Evolutionary conservation across 148 eudicot species (phyloP).

Genomic region (Rhododendron williamsianum): DNA sequence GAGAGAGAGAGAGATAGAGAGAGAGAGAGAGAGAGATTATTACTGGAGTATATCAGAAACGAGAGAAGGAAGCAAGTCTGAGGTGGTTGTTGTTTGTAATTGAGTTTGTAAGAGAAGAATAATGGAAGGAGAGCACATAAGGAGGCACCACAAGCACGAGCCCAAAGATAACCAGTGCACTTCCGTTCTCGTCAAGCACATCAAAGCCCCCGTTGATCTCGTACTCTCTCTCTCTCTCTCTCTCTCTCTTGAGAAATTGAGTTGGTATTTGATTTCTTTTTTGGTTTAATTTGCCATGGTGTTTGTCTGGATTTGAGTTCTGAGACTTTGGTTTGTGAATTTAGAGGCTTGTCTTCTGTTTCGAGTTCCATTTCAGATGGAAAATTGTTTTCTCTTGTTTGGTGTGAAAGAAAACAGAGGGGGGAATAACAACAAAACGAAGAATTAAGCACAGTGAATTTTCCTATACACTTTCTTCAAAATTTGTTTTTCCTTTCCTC

Average conservation of each 20-base stretch:
- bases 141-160: slow-evolving; percentile 19
- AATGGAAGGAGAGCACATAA: slow-evolving; percentile 18
- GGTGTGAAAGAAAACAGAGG: neutral
- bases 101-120: neutral
- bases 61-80: neutral
- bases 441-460: no score
- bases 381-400: neutral
- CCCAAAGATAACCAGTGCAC: slow-evolving; percentile 21
- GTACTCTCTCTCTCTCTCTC: slow-evolving; percentile 9
- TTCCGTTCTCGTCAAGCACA: slow-evolving; percentile 21
- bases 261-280: no score
- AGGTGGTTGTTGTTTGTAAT: neutral
- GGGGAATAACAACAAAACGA: neutral
- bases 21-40: neutral
- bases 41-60: neutral
- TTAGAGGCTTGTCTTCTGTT: neutral
- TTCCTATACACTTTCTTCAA: no score
- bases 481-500: neutral
- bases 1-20: neutral
- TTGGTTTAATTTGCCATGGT: neutral
- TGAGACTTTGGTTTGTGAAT: neutral
- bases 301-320: neutral
- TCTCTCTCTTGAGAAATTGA: neutral
- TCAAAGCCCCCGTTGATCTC: slow-evolving; percentile 22
- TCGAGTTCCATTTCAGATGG: neutral